These are phyloP conservation scores for Picochlorum sp. DNA, from an alignment of 139 green algal species.

Conservation along the genomic window DNA sequence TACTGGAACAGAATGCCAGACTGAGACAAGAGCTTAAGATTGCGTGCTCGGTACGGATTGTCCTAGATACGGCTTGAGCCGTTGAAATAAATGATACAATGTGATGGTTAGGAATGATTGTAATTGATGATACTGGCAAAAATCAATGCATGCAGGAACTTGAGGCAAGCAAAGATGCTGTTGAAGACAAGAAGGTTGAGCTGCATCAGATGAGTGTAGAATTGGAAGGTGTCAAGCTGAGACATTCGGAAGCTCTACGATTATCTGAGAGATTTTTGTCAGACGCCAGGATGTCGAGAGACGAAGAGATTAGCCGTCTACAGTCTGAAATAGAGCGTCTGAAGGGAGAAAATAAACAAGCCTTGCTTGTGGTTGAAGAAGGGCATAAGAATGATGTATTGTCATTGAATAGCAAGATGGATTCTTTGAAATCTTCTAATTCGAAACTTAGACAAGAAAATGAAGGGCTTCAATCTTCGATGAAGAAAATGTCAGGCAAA, in stretches of 20 bases:
- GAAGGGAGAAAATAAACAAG: slow-evolving; percentile 5
- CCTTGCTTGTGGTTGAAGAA: slow-evolving; percentile 5
- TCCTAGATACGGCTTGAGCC: no score
- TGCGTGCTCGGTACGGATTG: no score
- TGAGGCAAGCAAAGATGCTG: slow-evolving; percentile 2
- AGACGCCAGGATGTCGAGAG: slow-evolving; percentile 6
- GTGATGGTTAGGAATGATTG: no score
- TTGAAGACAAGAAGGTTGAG: background rate
- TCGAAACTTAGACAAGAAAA: slow-evolving; percentile 7
- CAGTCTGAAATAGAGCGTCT: background rate
- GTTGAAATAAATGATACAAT: no score
- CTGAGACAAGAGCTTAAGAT: no score
- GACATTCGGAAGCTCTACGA: slow-evolving; percentile 4
- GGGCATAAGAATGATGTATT: slow-evolving; percentile 7
- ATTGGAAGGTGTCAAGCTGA: slow-evolving; percentile 5
- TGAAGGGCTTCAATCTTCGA: slow-evolving; percentile 9
- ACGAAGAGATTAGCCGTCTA: slow-evolving; percentile 3
- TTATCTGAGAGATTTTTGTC: slow-evolving; percentile 16
- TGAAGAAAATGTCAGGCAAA: slow-evolving; percentile 12
- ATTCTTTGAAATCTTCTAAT: slow-evolving; percentile 4
- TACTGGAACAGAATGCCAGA: no score
- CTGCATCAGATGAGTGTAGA: slow-evolving; percentile 10
- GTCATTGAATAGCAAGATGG: background rate
- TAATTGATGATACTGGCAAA: no score
- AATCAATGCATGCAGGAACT: no score